Conservation (phyloP, 306 rosid genomes). For the Delonix regia region DNA sequence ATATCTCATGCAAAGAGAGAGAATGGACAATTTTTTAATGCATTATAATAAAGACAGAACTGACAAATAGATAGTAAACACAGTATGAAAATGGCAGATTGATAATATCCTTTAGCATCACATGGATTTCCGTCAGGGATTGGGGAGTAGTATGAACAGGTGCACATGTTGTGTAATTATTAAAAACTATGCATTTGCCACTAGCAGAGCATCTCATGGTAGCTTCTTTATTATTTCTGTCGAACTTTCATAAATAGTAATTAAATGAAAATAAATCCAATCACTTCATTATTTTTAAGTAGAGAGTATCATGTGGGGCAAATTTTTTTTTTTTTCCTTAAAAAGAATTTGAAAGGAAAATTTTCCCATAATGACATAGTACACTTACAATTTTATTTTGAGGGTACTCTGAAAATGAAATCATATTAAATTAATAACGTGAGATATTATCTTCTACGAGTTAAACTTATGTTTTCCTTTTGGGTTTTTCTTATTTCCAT, state of each 20-base stretch:
- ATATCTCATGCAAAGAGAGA: neutral
- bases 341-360: neutral
- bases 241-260: neutral
- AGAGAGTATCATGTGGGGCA: neutral
- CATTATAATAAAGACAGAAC: neutral
- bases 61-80: neutral
- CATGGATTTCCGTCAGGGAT: conserved; percentile 35
- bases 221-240: neutral
- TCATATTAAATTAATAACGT: neutral
- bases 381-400: neutral
- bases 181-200: neutral
- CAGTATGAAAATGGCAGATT: neutral
- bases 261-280: conserved; percentile 31
- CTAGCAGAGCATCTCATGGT: neutral
- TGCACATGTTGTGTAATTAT: conserved; percentile 43
- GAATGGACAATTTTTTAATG: neutral
- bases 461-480: neutral
- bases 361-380: neutral
- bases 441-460: neutral
- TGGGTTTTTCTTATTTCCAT: neutral
- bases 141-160: conserved; percentile 22
- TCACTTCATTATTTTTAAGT: conserved; percentile 29
- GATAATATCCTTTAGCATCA: conserved; percentile 3
- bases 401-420: neutral
- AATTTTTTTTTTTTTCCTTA: neutral